These are phyloP conservation scores for Chalciporus sphaerocephalus DNA, from an alignment of 768 basidiomycete genomes.

Conservation along the genomic window DNA sequence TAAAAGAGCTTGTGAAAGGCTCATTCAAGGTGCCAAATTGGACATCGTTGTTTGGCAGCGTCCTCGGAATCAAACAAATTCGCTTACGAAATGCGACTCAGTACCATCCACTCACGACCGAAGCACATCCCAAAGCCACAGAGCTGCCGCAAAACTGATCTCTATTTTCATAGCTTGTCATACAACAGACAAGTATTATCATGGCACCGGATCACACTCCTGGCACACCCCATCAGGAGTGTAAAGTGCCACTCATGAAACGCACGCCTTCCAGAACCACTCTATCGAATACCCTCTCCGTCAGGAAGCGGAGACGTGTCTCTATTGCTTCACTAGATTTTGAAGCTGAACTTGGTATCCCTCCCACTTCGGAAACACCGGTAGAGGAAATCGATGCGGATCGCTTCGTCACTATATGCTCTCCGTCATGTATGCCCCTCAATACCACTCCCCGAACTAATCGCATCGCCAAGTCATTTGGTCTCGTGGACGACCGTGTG, in stretches of 20 bases:
- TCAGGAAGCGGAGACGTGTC: constrained; percentile 39
- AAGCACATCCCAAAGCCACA: constrained; percentile 3
- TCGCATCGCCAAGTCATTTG: constrained; percentile 60
- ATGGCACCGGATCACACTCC: constrained; percentile 30
- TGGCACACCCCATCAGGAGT: constrained; percentile 24
- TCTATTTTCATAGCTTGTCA: not conserved
- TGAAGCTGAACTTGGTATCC: constrained; percentile 29
- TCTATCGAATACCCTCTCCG: constrained; percentile 38
- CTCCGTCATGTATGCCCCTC: constrained; percentile 49
- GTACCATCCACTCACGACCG: not conserved
- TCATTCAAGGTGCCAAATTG: not conserved
- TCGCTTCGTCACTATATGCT: constrained; percentile 55
- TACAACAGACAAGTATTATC: not conserved
- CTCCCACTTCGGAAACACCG: constrained; percentile 10
- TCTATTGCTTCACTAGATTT: constrained; percentile 40
- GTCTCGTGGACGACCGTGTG: constrained; percentile 52
- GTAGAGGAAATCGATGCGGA: constrained; percentile 38
- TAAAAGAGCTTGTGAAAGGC: too few relatives aligned
- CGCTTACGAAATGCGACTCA: not conserved
- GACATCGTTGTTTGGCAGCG: constrained; percentile 26
- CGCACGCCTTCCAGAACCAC: constrained; percentile 37
- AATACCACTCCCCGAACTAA: constrained; percentile 63
- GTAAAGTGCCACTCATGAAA: constrained; percentile 30
- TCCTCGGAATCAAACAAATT: constrained; percentile 26
- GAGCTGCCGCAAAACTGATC: not conserved